phyloP scores from a whole-genome alignment of 192 early-diverging fungal species.

The Phlyctochytrium arcticum region DNA sequence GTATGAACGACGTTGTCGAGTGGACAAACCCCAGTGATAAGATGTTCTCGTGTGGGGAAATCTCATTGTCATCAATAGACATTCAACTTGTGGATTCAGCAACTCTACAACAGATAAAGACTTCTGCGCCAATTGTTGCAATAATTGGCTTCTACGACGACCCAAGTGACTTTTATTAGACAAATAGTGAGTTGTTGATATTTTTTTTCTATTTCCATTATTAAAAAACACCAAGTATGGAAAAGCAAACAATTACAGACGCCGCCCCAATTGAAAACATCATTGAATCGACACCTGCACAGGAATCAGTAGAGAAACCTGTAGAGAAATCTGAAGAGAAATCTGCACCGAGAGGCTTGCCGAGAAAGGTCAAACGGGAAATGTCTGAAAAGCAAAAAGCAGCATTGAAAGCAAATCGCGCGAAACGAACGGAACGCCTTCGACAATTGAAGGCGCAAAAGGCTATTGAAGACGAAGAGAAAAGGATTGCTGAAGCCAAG shows the following conservation, averaged over 20 bases:
- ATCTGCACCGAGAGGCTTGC: background rate
- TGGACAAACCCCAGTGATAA: slow-evolving; percentile 3
- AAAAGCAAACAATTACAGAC: background rate
- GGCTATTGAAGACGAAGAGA: background rate
- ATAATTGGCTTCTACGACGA: background rate
- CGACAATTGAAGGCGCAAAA: background rate
- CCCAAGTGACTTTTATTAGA: background rate
- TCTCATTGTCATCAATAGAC: background rate
- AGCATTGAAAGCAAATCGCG: background rate
- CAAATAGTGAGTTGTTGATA: background rate
- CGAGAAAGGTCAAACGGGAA: background rate
- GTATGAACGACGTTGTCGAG: background rate
- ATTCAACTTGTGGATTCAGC: too few species aligned
- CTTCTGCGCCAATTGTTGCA: background rate
- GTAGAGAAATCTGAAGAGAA: background rate
- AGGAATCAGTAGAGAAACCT: background rate
- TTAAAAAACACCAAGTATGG: background rate
- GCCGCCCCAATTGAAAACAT: background rate
- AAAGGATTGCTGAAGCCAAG: background rate
- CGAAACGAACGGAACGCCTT: background rate
- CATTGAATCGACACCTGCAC: background rate
- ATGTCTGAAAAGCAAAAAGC: background rate
- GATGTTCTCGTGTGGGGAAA: background rate
- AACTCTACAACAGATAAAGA: background rate
- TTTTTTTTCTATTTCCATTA: background rate